phyloP scores from a whole-genome alignment of 2,329 filamentous ascomycete genomes.

The Penicillium sp. region DNA sequence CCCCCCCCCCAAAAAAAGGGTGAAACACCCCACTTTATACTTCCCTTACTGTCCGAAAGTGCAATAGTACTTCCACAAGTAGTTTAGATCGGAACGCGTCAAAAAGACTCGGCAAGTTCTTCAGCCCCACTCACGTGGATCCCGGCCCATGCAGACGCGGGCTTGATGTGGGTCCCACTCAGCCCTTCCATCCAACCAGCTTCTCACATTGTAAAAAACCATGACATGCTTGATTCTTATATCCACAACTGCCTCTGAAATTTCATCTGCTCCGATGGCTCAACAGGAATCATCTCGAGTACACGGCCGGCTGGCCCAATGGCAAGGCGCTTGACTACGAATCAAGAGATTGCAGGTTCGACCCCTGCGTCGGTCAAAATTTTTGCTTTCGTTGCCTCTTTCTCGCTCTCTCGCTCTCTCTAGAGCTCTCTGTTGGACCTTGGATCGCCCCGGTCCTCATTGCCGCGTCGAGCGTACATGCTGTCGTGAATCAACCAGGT shows the following conservation, averaged over 20 bases:
- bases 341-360: constrained; percentile 49
- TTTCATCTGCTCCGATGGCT: background rate
- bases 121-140: no score
- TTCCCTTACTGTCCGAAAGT: no score
- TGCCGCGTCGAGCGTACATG: background rate
- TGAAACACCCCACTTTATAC: no score
- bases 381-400: constrained; percentile 11
- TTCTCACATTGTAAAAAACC: background rate
- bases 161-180: background rate
- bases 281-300: background rate
- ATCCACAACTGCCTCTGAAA: background rate
- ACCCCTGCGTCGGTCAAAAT: constrained; percentile 35
- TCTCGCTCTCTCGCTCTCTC: background rate
- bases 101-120: no score
- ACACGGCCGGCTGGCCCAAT: constrained; percentile 39
- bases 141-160: background rate
- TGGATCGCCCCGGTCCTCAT: background rate
- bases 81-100: no score
- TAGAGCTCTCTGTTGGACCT: background rate
- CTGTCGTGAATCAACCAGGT: background rate
- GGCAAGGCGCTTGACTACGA: constrained; percentile 50
- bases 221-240: background rate
- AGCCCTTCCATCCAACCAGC: background rate
- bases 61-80: background rate
- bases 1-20: no score